Base-by-base conservation (phyloP, 1,284 basidiomycete genomes). In the Tilletia indica region DNA sequence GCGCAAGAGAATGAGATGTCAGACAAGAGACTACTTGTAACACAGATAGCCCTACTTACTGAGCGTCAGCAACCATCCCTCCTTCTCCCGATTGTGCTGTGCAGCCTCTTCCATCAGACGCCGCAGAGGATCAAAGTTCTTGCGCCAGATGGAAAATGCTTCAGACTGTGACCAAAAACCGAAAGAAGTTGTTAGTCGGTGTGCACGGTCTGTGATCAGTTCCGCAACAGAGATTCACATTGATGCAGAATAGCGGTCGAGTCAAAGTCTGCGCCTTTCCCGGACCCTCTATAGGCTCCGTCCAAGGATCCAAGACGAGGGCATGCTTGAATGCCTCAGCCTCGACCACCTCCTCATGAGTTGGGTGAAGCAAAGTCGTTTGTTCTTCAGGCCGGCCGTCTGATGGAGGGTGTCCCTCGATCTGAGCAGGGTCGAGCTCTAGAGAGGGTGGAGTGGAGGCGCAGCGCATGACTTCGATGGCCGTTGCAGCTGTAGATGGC, bases 191-290 rank as follows among this genome's bases (percentile, higher is more conserved):
- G 42, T 8, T 8, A 45, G 6, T 45, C 42, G 14, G 42, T 45
- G 42, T 45, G 9, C 6, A 14, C 42, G 42, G 6, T 45, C 42
- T 14, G 25, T 31, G 25, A 2, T 31, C 25, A 31, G 25, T 31
- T 31, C 25, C 25, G 25, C 25, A 31, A 31, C 25, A 31, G 25
- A 31, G 47, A 48, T n/a, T 48, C 36, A 64, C 61, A 71, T 82
- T 82, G 73, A 82, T 80, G 39, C 72, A 73, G 71, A 76, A 82
- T 11, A 82, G 72, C 25, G 80, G 80, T 31, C 76, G 72, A 67
- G 70, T 75, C n/a, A 78, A 71, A 0, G 69, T 38, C 45, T 71
- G 54, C 0, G 71, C 49, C 8, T 61, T 61, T 34, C 19, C 36
- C 8, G 38, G 19, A 16, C 21, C 38, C 54, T 38, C 61, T 34